phyloP scores from a whole-genome alignment of 1,284 basidiomycete genomes.

The Cutaneotrichosporon sp. region DNA sequence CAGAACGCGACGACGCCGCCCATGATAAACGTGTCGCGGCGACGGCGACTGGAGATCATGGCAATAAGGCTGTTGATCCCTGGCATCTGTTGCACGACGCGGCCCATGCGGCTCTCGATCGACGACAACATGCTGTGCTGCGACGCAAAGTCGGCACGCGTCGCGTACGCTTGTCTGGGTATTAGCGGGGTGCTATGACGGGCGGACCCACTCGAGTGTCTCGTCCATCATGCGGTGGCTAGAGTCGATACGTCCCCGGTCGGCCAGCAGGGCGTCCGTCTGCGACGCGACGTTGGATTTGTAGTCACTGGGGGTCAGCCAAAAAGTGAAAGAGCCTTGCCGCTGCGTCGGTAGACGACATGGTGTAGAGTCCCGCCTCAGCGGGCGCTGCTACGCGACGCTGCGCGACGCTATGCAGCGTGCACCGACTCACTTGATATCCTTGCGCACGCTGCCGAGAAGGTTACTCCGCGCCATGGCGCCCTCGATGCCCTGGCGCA shows the following conservation, averaged over 20 bases:
- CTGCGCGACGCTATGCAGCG: too few species aligned
- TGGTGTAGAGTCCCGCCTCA: too few species aligned
- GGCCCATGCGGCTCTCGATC: constrained; percentile 76
- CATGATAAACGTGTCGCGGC: constrained; percentile 84
- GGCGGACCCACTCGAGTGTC: constrained; percentile 72
- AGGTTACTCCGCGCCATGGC: constrained; percentile 82
- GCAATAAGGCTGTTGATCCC: constrained; percentile 85
- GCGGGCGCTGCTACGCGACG: too few species aligned
- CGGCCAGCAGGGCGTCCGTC: constrained; percentile 78
- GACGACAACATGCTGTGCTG: constrained; percentile 70
- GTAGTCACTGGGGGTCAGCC: constrained; percentile 55
- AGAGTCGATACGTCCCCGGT: constrained; percentile 82
- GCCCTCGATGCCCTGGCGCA: constrained; percentile 74
- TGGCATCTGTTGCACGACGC: constrained; percentile 79
- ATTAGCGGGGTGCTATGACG: too few species aligned
- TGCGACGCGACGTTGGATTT: constrained; percentile 66
- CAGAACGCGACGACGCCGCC: constrained; percentile 81
- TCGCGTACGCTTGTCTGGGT: constrained; percentile 90
- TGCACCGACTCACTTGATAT: constrained; percentile 89
- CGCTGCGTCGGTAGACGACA: too few species aligned
- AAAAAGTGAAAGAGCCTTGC: not conserved
- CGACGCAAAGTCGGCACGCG: constrained; percentile 84
- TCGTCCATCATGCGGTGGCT: constrained; percentile 94
- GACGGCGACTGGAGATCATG: constrained; percentile 85
- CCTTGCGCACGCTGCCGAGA: constrained; percentile 84